phyloP scores from a whole-genome alignment of 768 basidiomycete genomes.

The Hygrophorus pudorinus region DNA sequence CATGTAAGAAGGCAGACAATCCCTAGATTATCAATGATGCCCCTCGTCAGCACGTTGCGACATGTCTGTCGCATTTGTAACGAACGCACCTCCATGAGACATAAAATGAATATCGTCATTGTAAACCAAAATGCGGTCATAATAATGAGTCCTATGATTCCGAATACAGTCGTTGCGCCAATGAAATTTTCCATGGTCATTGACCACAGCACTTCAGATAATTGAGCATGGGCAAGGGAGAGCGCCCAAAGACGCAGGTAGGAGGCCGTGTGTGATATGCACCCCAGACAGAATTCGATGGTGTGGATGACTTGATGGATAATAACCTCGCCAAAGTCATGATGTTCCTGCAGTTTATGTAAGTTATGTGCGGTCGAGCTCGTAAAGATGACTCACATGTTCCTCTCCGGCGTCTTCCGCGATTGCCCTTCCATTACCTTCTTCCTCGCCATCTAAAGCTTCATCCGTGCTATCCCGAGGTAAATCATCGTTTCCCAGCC shows the following conservation, averaged over 20 bases:
- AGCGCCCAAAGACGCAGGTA: constrained; percentile 95
- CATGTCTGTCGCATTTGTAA: constrained; percentile 6
- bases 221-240: constrained; percentile 94
- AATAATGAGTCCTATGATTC: constrained; percentile 39
- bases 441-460: constrained; percentile 67
- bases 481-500: constrained; percentile 45
- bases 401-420: constrained; percentile 66
- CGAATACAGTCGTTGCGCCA: constrained; percentile 55
- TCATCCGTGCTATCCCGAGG: constrained; percentile 48
- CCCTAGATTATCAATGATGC: constrained; percentile 40
- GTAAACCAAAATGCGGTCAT: constrained; percentile 67
- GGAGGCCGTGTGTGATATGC: constrained; percentile 95
- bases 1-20: constrained; percentile 92
- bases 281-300: constrained; percentile 98
- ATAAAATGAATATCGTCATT: constrained; percentile 69
- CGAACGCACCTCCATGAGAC: constrained; percentile 85
- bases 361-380: constrained; percentile 2
- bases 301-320: constrained; percentile 98
- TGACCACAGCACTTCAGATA: constrained; percentile 86
- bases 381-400: constrained; percentile 42
- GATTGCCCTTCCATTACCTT: constrained; percentile 65
- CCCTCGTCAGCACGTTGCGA: constrained; percentile 5
- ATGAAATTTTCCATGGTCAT: constrained; percentile 71
- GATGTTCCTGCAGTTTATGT: constrained; percentile 46
- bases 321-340: constrained; percentile 90